Evolutionary conservation across 2,329 filamentous ascomycete genomes (phyloP), one percentile per base, ranked within the genome.

Genomic region (Colletotrichum gigasporum): DNA sequence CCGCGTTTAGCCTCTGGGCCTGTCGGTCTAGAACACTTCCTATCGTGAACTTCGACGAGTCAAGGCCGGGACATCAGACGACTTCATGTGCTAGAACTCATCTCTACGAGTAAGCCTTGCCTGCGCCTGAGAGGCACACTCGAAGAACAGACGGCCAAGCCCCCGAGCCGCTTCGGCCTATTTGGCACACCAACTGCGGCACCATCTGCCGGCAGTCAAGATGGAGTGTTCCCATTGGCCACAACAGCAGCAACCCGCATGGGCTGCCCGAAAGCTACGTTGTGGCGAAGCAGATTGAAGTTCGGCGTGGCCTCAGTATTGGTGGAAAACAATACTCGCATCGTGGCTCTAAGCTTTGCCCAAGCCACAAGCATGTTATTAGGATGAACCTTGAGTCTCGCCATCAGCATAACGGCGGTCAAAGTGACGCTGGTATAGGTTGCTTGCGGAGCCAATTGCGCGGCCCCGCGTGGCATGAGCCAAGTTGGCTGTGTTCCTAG

Each of bases 401-500:
- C 6, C 22, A 18, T 55, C 61, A 41, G 48, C 56, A 54, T 54
- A 56, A 34, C 39, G 54, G 53, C 12, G 35, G 24, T 32, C 35
- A 45, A 20, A 37, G 39, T 64, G 61, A 64, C 61, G 61, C 61
- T 52, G 47, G 56, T 54, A 47, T n/a, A 54, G 55, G 28, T 32
- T 8, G 18, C 34, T 18, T 39, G 61, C 42, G 61, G 61, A 39
- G 61, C 10, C 45, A 37, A 48, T 61, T 64, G 61, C 55, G 61
- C 41, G 55, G 55, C 61, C 56, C 60, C 45, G 52, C 47, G 47
- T 60, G 54, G 60, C 60, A 63, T 52, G 41, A 59, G 48, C 61
- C 61, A 61, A 61, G 55, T 34, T 48, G 28, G 14, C 30, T 39
- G 42, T 44, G 24, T 30, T 63, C 22, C 30, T 35, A 34, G 45